Evolutionary conservation across 23 red algal genomes (phyloP).

Genomic region (Rhodosorus marinus): DNA sequence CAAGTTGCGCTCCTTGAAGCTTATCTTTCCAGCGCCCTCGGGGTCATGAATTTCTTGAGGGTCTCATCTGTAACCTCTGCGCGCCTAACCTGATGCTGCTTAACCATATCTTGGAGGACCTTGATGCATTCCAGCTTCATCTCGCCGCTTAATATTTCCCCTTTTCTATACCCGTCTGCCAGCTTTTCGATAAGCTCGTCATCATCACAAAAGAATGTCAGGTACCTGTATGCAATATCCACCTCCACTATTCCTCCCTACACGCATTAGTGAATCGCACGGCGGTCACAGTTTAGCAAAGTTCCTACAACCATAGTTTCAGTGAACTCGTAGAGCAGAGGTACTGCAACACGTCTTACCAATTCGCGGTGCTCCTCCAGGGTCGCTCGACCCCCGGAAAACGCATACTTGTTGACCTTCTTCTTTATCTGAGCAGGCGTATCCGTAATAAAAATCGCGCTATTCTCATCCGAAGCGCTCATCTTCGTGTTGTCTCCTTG

Average conservation of each 20-base stretch:
- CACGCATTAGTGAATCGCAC: no score
- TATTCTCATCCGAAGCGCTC: conserved; percentile 44
- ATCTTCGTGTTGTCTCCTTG: conserved; percentile 96
- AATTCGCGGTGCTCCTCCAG: conserved; percentile 84
- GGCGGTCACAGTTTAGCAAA: no score
- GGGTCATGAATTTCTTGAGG: conserved; percentile 26
- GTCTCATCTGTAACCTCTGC: conserved; percentile 31
- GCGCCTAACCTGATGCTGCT: conserved; percentile 39
- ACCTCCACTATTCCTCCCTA: conserved; percentile 54
- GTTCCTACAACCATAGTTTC: no score
- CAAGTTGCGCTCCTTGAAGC: no score
- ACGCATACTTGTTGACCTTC: conserved; percentile 98
- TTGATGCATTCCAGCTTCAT: conserved; percentile 74
- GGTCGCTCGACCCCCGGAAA: conserved; percentile 72
- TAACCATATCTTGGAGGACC: conserved; percentile 53
- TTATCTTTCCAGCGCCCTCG: conserved; percentile 47
- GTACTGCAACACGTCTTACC: no score
- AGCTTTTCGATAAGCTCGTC: conserved; percentile 61
- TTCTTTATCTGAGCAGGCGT: conserved; percentile 65
- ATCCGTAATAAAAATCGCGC: conserved; percentile 80
- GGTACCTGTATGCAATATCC: conserved; percentile 81
- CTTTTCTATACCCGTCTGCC: conserved; percentile 31
- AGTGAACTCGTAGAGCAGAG: no score
- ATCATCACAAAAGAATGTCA: conserved; percentile 86
- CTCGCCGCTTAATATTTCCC: conserved; percentile 85